Evolutionary conservation across 306 rosid genomes (phyloP).

Genomic region (Castanospermum australe): DNA sequence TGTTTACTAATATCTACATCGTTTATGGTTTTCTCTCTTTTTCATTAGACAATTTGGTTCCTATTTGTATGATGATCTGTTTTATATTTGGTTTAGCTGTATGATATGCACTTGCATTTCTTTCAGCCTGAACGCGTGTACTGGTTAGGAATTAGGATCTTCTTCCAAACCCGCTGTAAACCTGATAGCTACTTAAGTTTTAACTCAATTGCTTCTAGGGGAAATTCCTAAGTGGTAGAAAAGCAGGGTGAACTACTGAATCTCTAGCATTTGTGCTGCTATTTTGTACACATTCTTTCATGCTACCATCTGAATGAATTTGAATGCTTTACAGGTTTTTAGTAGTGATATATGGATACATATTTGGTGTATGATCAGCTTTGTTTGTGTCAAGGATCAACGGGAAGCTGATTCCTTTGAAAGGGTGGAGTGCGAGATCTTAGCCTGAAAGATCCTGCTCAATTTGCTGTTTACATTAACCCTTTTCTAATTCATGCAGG

Average conservation of each 20-base stretch:
- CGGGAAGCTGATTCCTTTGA: slow-evolving; percentile 4
- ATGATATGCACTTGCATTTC: not conserved
- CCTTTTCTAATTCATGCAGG: slow-evolving; percentile 56
- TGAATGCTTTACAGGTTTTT: too few relatives aligned
- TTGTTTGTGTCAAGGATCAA: slow-evolving; percentile 16
- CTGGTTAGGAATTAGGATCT: not conserved
- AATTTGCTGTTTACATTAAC: too few relatives aligned
- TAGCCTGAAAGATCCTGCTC: slow-evolving; percentile 10
- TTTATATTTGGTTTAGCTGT: not conserved
- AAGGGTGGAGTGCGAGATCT: slow-evolving; percentile 4
- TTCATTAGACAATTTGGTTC: not conserved
- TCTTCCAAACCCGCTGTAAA: not conserved
- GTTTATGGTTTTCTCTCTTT: not conserved
- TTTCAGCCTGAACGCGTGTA: not conserved
- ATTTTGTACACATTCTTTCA: not conserved
- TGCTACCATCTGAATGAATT: not conserved
- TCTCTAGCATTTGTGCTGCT: not conserved
- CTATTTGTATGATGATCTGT: not conserved
- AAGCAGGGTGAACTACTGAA: not conserved
- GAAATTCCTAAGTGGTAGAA: not conserved
- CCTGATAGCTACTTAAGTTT: not conserved
- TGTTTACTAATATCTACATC: not conserved
- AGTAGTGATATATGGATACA: not conserved
- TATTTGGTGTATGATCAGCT: slow-evolving; percentile 12
- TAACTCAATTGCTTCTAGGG: not conserved